phyloP scores from a whole-genome alignment of 495 filamentous ascomycete species.

The Amniculicola lignicola region DNA sequence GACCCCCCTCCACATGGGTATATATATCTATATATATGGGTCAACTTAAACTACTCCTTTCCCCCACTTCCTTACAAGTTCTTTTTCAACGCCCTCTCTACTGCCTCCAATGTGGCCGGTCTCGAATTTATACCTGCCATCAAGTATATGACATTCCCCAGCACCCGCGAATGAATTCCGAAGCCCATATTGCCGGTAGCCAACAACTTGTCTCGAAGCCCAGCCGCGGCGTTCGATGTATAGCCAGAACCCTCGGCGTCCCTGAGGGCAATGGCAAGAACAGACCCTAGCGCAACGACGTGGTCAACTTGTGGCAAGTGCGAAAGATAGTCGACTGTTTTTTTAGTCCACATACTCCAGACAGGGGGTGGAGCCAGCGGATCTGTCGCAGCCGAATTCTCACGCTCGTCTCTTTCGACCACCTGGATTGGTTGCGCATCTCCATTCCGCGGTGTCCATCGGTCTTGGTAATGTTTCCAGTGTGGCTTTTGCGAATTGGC shows the following conservation, averaged over 20 bases:
- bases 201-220: slow-evolving; percentile 56
- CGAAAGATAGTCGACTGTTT: slow-evolving; percentile 56
- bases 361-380: slow-evolving; percentile 18
- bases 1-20: no score
- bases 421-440: background rate
- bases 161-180: slow-evolving; percentile 67
- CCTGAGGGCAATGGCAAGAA: slow-evolving; percentile 63
- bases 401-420: background rate
- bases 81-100: background rate
- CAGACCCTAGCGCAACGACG: slow-evolving; percentile 66
- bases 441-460: slow-evolving; percentile 38
- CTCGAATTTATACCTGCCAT: slow-evolving; percentile 67
- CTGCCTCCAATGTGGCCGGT: background rate
- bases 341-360: slow-evolving; percentile 68
- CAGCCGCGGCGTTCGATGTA: slow-evolving; percentile 60
- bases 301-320: slow-evolving; percentile 52
- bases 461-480: slow-evolving; percentile 50
- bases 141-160: slow-evolving; percentile 74
- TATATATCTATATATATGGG: no score
- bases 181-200: slow-evolving; percentile 35
- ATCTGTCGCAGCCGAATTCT: no score
- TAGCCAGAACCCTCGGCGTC: slow-evolving; percentile 53
- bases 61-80: no score
- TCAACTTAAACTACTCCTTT: no score
- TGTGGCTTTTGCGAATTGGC: slow-evolving; percentile 51